Evolutionary conservation across 208 protist genomes (phyloP), one percentile per base, ranked within the genome.

Genomic region (Entamoeba invadens): DNA sequence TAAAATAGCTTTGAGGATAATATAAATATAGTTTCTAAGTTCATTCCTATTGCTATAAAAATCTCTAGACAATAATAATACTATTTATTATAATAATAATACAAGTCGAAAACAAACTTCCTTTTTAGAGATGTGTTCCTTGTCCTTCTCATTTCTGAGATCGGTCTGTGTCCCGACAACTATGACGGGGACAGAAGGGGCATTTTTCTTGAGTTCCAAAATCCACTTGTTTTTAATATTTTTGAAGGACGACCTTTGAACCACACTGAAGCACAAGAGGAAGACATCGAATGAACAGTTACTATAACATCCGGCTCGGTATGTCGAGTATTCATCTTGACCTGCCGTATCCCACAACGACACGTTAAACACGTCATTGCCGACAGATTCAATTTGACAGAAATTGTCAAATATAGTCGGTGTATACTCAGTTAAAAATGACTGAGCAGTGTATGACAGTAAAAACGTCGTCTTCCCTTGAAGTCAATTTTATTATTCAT

Each of bases 261-360:
- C 38, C 38, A 77, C 57, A 31, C 57, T 77, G 21, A 77, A 77
- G 57, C 57, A 77, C 3, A 77, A 77, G 0, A 87, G 25, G 38
- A 87, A 87, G 8, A 87, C 14, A 87, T 87, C 57, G 38, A 38
- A 38, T 12, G 31, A 1, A 38, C 4, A 38, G 3, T 77, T 77
- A 2, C 38, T 77, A 87, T 87, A 87, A 38, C 4, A 87, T 2
- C 3, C 3, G 38, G 57, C 4, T 38, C 57, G 3, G 21, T 38
- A 38, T 38, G 91, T 31, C 45, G 96, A 96, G 91, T 96, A 97
- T 14, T 94, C 95, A 14, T 97, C 96, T 93, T 97, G 96, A 12
- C 97, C 97, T 5, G 97, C 97, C 10, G 97, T 98, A 2, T 77
- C 57, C 57, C 57, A 77, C 38, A 77, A 77, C 8, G 57, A 77